Base-by-base conservation (phyloP, 192 early-diverging fungal species). In the Coemansia sp. region DNA sequence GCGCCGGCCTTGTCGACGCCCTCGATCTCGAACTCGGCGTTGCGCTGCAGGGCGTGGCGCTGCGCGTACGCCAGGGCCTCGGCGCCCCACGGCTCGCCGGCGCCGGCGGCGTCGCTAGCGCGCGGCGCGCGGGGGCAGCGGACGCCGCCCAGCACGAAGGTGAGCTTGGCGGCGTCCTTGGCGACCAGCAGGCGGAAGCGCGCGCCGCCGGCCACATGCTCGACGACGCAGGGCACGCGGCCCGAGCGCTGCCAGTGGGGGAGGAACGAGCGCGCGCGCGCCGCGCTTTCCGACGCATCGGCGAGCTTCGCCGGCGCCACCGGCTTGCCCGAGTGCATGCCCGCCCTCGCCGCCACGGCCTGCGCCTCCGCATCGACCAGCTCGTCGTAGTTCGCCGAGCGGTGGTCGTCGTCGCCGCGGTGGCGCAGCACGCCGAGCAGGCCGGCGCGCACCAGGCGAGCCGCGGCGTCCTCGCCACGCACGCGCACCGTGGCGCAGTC, bases 1-100 rank as follows among this genome's bases (percentile, higher is more conserved):
- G 90, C 92, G 36, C 97, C 96, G 37, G 88, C 88, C 84, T 96
- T 95, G 76, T 99, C 97, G 17, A 90, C 76, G 14, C 87, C 86
- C 70, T 98, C 97, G 32, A 98, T 82, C 62, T 91, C 90, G 48
- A 96, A 84, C 70, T 99, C 94, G 10, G 95, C 93, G 73, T 99
- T 94, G 61, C 95, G 92, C 84, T 99, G 97, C 68, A 97, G 86
- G 67, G 82, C 80, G 36, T 76, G 74, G 38, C 84, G 83, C 39
- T 74, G 82, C 4, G 90, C 85, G 76, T 90, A 90, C 6, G 86
- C 88, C 32, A 92, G 74, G 1, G 94, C 93, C 77, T 97, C 97
- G 11, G 76, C 84, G 38, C 92, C 97, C 75, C 89, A 93, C 2
- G 95, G 93, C 72, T 99, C 97, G 46, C 90, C 90, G 58, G 94